Conservation (phyloP, 257 asterid species). For the Mitragyna speciosa region DNA sequence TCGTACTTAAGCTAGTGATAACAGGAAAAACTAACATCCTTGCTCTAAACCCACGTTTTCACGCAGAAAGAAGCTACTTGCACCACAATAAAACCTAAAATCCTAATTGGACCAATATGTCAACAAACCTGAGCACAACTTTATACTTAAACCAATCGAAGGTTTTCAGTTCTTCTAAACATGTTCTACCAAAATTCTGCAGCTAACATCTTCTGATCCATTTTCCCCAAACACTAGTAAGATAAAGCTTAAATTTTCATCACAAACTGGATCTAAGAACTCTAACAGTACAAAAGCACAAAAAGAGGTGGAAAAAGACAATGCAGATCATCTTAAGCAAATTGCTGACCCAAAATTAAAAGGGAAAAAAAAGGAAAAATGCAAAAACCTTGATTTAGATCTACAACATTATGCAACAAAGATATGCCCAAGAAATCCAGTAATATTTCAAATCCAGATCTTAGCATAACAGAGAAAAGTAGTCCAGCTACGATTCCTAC, state of each 20-base stretch:
- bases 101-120: background rate
- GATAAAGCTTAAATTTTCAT: background rate
- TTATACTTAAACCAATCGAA: background rate
- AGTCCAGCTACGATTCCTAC: slow-evolving; percentile 7
- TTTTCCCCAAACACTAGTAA: background rate
- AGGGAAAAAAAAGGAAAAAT: background rate
- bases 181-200: background rate
- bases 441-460: slow-evolving; percentile 16
- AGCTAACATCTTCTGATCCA: background rate
- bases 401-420: slow-evolving; percentile 1
- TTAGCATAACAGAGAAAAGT: background rate
- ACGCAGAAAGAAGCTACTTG: too few relatives aligned
- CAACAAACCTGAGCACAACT: background rate
- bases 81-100: background rate
- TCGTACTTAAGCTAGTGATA: background rate
- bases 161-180: background rate
- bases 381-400: background rate
- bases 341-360: background rate
- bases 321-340: background rate
- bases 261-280: background rate
- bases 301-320: too few relatives aligned
- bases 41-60: background rate
- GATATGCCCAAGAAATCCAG: slow-evolving; percentile 13
- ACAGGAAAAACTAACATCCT: background rate
- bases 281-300: background rate